phyloP scores from a whole-genome alignment of 1,284 basidiomycete species.

The Xerocomus cyaneibrunnescens region DNA sequence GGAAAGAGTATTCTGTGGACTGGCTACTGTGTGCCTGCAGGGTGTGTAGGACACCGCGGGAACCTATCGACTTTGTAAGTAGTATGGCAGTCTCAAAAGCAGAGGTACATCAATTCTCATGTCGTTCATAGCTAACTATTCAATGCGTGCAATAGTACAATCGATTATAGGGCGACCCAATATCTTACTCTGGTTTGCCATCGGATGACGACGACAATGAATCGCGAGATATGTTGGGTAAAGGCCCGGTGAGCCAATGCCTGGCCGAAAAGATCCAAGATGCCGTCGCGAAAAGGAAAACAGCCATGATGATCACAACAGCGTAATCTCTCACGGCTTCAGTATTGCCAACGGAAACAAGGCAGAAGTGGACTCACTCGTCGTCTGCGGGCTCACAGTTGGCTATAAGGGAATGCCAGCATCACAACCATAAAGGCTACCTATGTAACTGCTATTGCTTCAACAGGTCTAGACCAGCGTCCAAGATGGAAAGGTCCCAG shows the following conservation, averaged over 20 bases:
- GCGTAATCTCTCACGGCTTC: slow-evolving; percentile 49
- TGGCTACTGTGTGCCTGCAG: not conserved
- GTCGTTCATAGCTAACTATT: not conserved
- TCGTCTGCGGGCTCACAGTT: slow-evolving; percentile 44
- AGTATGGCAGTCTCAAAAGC: no score
- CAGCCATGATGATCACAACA: slow-evolving; percentile 56
- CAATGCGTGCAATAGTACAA: not conserved
- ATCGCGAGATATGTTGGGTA: slow-evolving; percentile 28
- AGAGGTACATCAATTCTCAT: not conserved
- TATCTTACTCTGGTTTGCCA: slow-evolving; percentile 9
- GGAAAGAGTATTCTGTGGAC: not conserved
- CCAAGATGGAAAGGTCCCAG: slow-evolving; percentile 60
- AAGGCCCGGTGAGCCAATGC: slow-evolving; percentile 64
- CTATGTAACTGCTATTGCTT: slow-evolving; percentile 56
- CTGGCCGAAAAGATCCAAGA: slow-evolving; percentile 63
- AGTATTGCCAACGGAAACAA: not conserved
- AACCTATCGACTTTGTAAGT: not conserved
- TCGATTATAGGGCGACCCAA: not conserved
- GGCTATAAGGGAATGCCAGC: slow-evolving; percentile 54
- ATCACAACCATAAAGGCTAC: slow-evolving; percentile 59
- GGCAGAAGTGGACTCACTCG: slow-evolving; percentile 42
- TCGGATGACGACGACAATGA: not conserved
- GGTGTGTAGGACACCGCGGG: not conserved
- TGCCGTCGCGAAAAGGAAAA: slow-evolving; percentile 56
- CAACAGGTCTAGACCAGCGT: slow-evolving; percentile 54